Percentiles rank a stretch among this genome's conserved stretches.
These are phyloP conservation scores for Chaetomiaceae sp. DNA, from an alignment of 2,329 filamentous ascomycete species.

Conservation along the genomic window DNA sequence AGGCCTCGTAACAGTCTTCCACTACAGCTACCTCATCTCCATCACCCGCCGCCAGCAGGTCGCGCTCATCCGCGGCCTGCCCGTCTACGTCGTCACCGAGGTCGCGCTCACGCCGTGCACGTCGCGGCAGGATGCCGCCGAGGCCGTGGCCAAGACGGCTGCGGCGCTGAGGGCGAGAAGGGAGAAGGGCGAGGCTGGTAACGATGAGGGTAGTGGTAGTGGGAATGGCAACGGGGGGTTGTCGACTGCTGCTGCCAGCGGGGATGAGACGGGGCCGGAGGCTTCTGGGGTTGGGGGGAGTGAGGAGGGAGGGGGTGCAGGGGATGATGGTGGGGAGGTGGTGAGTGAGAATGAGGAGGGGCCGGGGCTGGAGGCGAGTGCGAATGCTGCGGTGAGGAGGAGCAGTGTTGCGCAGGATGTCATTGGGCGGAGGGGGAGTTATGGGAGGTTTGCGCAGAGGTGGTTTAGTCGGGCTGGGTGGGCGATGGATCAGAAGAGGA, in stretches of 20 bases:
- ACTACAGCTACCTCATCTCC: constrained; percentile 76
- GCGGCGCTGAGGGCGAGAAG: constrained; percentile 33
- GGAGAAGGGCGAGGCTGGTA: constrained; percentile 27
- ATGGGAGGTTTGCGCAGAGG: constrained; percentile 81
- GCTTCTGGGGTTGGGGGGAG: background rate
- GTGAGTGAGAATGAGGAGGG: constrained; percentile 8
- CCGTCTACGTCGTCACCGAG: constrained; percentile 83
- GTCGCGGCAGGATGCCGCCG: constrained; percentile 68
- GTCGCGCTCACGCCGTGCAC: constrained; percentile 86
- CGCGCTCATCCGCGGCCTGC: constrained; percentile 75
- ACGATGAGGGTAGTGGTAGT: constrained; percentile 35
- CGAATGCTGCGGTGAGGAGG: constrained; percentile 12
- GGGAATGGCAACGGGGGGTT: constrained; percentile 28
- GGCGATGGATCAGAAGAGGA: constrained; percentile 65
- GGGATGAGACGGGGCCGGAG: constrained; percentile 3
- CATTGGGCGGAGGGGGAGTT: constrained; percentile 74
- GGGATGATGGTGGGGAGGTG: constrained; percentile 8
- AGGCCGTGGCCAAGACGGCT: constrained; percentile 62
- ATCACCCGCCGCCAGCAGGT: constrained; percentile 86
- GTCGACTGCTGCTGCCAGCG: constrained; percentile 1
- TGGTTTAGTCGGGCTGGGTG: constrained; percentile 89
- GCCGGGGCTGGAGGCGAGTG: background rate
- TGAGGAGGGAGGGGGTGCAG: background rate
- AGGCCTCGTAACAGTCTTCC: constrained; percentile 83
- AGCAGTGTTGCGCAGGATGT: constrained; percentile 84